These are phyloP conservation scores for Rhododendron ferrugineum DNA, from an alignment of 148 eudicot species.

Conservation along the genomic window DNA sequence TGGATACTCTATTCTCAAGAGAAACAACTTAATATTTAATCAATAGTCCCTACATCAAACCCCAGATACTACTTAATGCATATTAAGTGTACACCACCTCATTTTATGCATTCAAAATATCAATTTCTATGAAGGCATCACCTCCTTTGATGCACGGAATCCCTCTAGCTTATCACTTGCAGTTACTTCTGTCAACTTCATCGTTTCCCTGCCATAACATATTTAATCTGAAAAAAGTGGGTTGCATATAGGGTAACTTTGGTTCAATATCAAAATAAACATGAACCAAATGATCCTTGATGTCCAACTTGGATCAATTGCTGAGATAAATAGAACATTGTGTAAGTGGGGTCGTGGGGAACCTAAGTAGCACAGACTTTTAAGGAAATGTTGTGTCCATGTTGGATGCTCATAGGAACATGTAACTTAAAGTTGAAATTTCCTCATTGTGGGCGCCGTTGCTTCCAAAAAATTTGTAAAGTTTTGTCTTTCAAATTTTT, in stretches of 20 bases:
- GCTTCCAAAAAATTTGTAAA: not conserved
- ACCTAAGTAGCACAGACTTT: not conserved
- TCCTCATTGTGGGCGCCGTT: not conserved
- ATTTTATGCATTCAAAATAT: not conserved
- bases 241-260: not conserved
- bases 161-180: conserved; percentile 96
- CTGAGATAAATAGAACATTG: not conserved
- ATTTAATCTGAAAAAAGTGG: not conserved
- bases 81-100: not conserved
- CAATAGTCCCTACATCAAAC: not conserved
- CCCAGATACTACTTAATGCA: not conserved
- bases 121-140: conserved; percentile 17
- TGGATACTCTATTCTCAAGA: not conserved
- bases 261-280: conserved; percentile 3
- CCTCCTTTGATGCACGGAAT: conserved; percentile 96
- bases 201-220: conserved; percentile 43
- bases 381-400: not conserved
- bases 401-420: not conserved
- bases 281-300: not conserved
- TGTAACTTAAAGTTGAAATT: not conserved
- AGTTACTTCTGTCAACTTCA: conserved; percentile 75
- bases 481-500: not conserved
- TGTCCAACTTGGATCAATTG: not conserved
- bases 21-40: not conserved
- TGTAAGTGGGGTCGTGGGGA: not conserved